phyloP scores from a whole-genome alignment of 306 rosid species.

The Inga oerstediana region DNA sequence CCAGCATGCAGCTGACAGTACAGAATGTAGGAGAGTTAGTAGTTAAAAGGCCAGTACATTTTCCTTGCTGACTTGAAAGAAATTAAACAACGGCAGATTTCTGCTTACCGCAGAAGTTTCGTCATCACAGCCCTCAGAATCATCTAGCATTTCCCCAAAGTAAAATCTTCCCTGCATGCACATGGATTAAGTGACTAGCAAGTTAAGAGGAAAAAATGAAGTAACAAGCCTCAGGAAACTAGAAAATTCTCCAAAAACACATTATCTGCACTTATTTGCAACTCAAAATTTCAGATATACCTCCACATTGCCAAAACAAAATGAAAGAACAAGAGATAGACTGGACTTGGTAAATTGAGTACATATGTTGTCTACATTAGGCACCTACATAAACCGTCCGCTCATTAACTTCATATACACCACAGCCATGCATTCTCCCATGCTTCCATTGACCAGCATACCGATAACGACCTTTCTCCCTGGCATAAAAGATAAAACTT shows the following conservation, averaged over 20 bases:
- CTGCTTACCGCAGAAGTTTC: constrained; percentile 67
- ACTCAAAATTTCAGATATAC: constrained; percentile 20
- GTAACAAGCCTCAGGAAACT: constrained; percentile 3
- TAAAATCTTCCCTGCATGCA: constrained; percentile 92
- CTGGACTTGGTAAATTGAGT: constrained; percentile 28
- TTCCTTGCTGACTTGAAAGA: constrained; percentile 24
- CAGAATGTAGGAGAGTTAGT: constrained; percentile 36
- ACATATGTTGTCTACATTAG: constrained; percentile 22
- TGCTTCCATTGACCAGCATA: constrained; percentile 99
- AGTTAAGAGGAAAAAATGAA: neutral
- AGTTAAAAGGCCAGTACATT: constrained; percentile 12
- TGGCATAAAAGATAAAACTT: constrained; percentile 41
- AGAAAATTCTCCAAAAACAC: constrained; percentile 22
- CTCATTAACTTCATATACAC: constrained; percentile 80
- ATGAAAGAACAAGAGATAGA: constrained; percentile 4
- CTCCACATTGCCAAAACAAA: neutral
- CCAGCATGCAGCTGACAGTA: constrained; percentile 83
- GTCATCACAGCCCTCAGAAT: constrained; percentile 73
- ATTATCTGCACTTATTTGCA: constrained; percentile 17
- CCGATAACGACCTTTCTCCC: constrained; percentile 94
- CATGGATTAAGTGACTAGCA: constrained; percentile 25
- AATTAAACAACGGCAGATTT: neutral
- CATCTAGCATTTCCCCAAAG: constrained; percentile 80
- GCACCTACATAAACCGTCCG: constrained; percentile 68
- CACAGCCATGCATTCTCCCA: constrained; percentile 97